phyloP scores from a whole-genome alignment of 345 rosid genomes.

The Eucalyptus marginata region DNA sequence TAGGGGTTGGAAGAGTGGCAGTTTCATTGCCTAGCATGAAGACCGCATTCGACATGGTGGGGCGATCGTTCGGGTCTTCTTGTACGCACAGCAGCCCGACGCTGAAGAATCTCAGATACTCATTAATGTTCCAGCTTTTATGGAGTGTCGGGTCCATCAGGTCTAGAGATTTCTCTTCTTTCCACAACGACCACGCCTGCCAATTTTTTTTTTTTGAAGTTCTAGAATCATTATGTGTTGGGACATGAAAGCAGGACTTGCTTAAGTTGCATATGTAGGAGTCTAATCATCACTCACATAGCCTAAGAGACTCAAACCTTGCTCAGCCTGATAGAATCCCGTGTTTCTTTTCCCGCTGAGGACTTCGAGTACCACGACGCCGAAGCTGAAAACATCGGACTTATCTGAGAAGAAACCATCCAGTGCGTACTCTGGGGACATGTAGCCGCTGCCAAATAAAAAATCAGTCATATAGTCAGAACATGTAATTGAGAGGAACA shows the following conservation, averaged over 20 bases:
- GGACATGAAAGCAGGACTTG: neutral
- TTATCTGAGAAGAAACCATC: slow-evolving; percentile 54
- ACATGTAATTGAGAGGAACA: neutral
- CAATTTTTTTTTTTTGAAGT: neutral
- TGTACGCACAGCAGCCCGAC: slow-evolving; percentile 53
- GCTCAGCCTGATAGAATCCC: slow-evolving; percentile 12
- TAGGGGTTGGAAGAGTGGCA: slow-evolving; percentile 33
- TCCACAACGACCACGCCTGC: slow-evolving; percentile 51
- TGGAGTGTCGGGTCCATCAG: slow-evolving; percentile 20
- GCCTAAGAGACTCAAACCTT: slow-evolving; percentile 31
- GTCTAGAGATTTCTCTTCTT: slow-evolving; percentile 16
- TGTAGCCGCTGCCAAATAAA: slow-evolving; percentile 38
- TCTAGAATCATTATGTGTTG: neutral
- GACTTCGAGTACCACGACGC: slow-evolving; percentile 47
- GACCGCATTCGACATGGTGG: slow-evolving; percentile 36
- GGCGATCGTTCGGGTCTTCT: slow-evolving; percentile 44
- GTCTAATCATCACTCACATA: slow-evolving; percentile 18
- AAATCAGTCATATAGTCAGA: neutral
- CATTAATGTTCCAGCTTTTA: slow-evolving; percentile 3
- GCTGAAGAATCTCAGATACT: slow-evolving; percentile 26
- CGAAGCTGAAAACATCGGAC: slow-evolving; percentile 57
- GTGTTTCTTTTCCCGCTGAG: slow-evolving; percentile 40
- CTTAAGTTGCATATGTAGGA: neutral
- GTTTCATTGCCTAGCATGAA: slow-evolving; percentile 36
- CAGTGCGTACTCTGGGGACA: slow-evolving; percentile 66